These are phyloP conservation scores for Fragaria vesca DNA, from an alignment of 306 rosid species.

Conservation along the genomic window DNA sequence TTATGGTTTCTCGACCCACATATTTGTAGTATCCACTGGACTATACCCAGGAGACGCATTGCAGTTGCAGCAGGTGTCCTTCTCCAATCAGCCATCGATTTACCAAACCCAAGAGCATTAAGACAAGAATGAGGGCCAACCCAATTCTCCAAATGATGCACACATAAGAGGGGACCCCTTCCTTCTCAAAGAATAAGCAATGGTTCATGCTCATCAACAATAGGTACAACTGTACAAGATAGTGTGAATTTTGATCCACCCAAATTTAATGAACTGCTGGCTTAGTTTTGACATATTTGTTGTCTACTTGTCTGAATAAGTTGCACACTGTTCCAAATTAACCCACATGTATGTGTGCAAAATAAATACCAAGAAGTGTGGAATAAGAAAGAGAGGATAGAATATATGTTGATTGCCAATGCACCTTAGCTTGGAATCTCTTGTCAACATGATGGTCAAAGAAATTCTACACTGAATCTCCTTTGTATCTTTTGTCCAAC, in stretches of 20 bases:
- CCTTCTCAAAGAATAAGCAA: not conserved
- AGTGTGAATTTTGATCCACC: slow-evolving; percentile 4
- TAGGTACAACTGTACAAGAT: not conserved
- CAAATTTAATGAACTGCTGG: not conserved
- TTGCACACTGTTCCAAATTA: not conserved
- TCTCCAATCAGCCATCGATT: not conserved
- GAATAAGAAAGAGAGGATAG: not conserved
- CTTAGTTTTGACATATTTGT: slow-evolving; percentile 1
- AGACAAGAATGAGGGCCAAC: slow-evolving; percentile 7
- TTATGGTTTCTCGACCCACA: not conserved
- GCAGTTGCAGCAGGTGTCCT: slow-evolving; percentile 1
- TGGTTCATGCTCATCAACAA: not conserved
- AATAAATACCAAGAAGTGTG: slow-evolving; percentile 7
- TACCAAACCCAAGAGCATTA: slow-evolving; percentile 3
- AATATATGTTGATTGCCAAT: not conserved
- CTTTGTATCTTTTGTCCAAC: not conserved
- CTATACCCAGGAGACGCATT: not conserved
- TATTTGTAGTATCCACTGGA: not conserved
- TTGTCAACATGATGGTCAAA: slow-evolving; percentile 26
- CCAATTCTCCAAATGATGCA: not conserved
- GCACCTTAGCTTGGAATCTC: not conserved
- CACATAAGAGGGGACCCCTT: not conserved
- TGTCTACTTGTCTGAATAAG: not conserved
- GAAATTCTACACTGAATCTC: slow-evolving; percentile 11
- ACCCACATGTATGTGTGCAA: slow-evolving; percentile 4